Percentiles rank a stretch among this genome's conserved stretches.
Conservation (phyloP, 371 early-diverging fungal species). For the Rhizopus microsporus region DNA sequence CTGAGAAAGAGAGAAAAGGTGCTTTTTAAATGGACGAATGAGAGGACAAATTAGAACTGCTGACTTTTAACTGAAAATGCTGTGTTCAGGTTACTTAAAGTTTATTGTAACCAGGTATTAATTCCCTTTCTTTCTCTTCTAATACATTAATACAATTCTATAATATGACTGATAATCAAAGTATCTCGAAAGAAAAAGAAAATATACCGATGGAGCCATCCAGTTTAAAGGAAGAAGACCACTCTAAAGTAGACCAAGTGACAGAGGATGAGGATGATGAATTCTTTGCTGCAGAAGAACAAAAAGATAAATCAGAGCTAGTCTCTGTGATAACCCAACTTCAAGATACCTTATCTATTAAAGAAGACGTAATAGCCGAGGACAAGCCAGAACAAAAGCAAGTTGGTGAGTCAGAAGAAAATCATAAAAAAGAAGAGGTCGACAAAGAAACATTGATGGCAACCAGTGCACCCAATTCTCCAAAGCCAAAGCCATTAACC, state of each 20-base stretch:
- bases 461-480: not conserved
- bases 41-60: too few species aligned
- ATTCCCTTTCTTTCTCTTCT: too few species aligned
- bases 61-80: too few species aligned
- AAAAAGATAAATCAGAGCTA: not conserved
- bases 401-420: not conserved
- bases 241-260: not conserved
- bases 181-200: not conserved
- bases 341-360: not conserved
- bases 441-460: not conserved
- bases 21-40: too few species aligned
- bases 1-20: too few species aligned
- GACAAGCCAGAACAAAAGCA: not conserved
- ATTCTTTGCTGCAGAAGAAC: not conserved
- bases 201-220: not conserved
- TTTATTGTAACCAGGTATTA: not conserved
- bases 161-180: not conserved
- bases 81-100: too few species aligned
- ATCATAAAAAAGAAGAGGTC: not conserved
- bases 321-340: not conserved
- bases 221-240: not conserved
- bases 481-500: constrained; percentile 12
- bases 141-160: not conserved
- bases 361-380: not conserved
- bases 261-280: not conserved